Evolutionary conservation across 108 stramenopile species (phyloP), one percentile per base, ranked within the genome.

Genomic region (Nitzschia sp.): DNA sequence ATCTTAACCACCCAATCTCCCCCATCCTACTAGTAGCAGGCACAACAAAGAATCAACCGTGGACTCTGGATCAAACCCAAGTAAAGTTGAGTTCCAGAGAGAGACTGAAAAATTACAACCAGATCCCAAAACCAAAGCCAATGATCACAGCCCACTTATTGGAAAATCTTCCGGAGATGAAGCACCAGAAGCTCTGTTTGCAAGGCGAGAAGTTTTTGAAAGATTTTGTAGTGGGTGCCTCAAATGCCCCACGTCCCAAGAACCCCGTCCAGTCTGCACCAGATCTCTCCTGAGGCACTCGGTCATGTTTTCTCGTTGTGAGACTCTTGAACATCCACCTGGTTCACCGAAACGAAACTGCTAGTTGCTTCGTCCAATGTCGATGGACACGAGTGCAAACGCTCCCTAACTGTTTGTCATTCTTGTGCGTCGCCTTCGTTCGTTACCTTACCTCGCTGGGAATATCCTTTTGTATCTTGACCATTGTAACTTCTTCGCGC

Each of bases 391-490:
- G 13, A 28, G 47, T 76, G 74, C 42, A 93, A 64, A 53, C 89
- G 68, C 13, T 77, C 76, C 0, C 75, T 70, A 17, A 93, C 64
- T 11, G 92, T 93, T 54, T 93, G 92, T 23, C 84, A 59, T 56
- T 93, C 91, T 36, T 73, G 76, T 30, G 66, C 61, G 1, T 54
- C 64, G 8, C 65, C 75, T 32, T 77, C 63, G 8, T 61, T 15
- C n/a, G 29, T 31, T 6, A 79, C 6, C 49, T 54, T 66, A 87
- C 49, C 46, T 86, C 77, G 18, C 81, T 75, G 46, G 84, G 85
- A 31, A 85, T 71, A 66, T 93, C 92, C 2, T 63, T 77, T 47
- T 93, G 92, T 29, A 89, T 73, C 70, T 90, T 91, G 1, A 85
- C 55, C 29, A 93, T 72, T 29, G 54, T 72, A 26, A 67, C 76